Base-by-base conservation (phyloP, 352 stramenopile species). In the Globisporangium mamillatum region DNA sequence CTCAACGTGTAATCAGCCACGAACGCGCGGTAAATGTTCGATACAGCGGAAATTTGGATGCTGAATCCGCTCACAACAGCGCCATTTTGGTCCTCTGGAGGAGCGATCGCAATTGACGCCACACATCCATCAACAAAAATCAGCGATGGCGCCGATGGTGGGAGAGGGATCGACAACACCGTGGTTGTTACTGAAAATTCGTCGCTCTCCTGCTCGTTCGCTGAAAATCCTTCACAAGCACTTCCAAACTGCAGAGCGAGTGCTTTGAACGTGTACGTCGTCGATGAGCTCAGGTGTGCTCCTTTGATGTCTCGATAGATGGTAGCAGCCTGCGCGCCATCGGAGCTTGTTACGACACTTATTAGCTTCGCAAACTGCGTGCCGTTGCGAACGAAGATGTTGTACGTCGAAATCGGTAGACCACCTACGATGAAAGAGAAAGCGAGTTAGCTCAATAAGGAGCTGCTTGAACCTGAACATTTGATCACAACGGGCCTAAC, bases 201-300 rank as follows among this genome's bases (percentile, higher is more conserved):
- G 7, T 85, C 74, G 52, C 82, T 89, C 29, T 71, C 71, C 7
- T 81, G 67, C 0, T 59, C 64, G 18, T 44, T 69, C 0, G 64
- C 61, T 1, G 61, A 67, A 9, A 82, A 61, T 59, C 74, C 71
- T 52, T 83, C 74, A 44, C 82, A 90, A 4, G 75, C 70, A 3
- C 46, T 68, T 20, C 75, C 77, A 18, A 69, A 70, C 60, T 82
- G 72, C 14, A 90, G 57, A 8, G 82, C 78, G 7, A 90, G 58
- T 0, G 55, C 70, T 67, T 86, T 82, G 27, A 90, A 74, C 0
- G 60, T 77, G 50, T 88, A 90, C 18, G 29, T 69, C 1, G 74
- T 86, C 0, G 27, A 18, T 4, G 77, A 27, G 2, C 55, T 8
- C 14, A 90, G 63, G 1, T 61, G 72, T 0, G 7, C 52, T 0